These are phyloP conservation scores for Arxiozyma slooffiae DNA, from an alignment of 1,139 yeast species.

Conservation along the genomic window DNA sequence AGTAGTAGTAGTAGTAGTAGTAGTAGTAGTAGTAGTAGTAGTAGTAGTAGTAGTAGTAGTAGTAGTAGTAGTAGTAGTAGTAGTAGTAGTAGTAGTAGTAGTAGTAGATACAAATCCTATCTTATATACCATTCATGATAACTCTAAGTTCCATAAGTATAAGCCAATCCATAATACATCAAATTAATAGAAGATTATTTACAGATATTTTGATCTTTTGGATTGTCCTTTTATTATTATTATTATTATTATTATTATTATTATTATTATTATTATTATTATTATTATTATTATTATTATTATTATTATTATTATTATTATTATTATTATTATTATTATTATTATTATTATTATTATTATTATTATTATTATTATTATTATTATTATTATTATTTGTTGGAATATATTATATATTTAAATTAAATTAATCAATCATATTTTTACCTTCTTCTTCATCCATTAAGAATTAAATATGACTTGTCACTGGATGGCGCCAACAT, in stretches of 20 bases:
- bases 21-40: too few species aligned
- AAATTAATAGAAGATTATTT: conserved; percentile 74
- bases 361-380: too few species aligned
- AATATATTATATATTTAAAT: conserved; percentile 60
- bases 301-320: too few species aligned
- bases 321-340: too few species aligned
- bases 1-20: too few species aligned
- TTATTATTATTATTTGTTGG: conserved; percentile 51
- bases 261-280: too few species aligned
- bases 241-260: too few species aligned
- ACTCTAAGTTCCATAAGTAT: conserved; percentile 77
- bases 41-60: too few species aligned
- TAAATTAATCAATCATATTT: conserved; percentile 32
- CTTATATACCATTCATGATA: conserved; percentile 52
- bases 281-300: too few species aligned
- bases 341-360: too few species aligned
- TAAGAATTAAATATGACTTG: not conserved
- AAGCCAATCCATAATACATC: conserved; percentile 72
- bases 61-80: too few species aligned
- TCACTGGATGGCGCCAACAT: not conserved
- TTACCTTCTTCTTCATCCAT: not conserved
- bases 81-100: too few species aligned
- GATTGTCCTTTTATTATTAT: conserved; percentile 55
- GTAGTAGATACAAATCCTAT: conserved; percentile 77
- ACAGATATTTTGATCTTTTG: conserved; percentile 86